Evolutionary conservation across 2,329 filamentous ascomycete species (phyloP).

Genomic region (Neofusicoccum sp.): DNA sequence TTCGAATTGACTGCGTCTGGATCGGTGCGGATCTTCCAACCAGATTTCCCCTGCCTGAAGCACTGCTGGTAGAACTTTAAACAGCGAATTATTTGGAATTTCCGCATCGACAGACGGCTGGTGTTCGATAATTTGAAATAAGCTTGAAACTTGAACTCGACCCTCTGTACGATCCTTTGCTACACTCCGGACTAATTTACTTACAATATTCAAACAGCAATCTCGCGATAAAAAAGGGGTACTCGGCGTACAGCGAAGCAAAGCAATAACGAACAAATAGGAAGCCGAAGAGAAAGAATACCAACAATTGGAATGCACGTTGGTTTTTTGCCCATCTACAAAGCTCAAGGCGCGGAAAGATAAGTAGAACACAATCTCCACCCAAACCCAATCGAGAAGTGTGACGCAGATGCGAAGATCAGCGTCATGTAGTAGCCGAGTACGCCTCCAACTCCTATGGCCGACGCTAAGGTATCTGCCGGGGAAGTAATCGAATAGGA

Average conservation of each 20-base stretch:
- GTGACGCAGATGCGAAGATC: not conserved
- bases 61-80: not conserved
- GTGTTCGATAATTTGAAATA: not conserved
- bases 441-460: conserved; percentile 15
- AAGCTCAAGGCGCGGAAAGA: not conserved
- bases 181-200: not conserved
- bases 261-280: not conserved
- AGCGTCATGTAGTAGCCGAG: conserved; percentile 3
- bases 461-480: conserved; percentile 18
- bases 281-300: not conserved
- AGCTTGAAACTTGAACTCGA: not conserved
- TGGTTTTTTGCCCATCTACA: conserved; percentile 7
- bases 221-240: not conserved
- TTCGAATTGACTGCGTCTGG: not conserved
- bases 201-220: not conserved
- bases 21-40: not conserved
- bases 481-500: not conserved
- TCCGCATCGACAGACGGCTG: not conserved
- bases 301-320: not conserved
- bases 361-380: not conserved
- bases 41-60: not conserved
- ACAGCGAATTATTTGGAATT: not conserved
- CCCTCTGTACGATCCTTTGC: not conserved
- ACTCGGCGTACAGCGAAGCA: conserved; percentile 1
- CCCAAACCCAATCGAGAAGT: not conserved